Base-by-base conservation (phyloP, 176 grass and related monocot species). In the Hordeum marinum region DNA sequence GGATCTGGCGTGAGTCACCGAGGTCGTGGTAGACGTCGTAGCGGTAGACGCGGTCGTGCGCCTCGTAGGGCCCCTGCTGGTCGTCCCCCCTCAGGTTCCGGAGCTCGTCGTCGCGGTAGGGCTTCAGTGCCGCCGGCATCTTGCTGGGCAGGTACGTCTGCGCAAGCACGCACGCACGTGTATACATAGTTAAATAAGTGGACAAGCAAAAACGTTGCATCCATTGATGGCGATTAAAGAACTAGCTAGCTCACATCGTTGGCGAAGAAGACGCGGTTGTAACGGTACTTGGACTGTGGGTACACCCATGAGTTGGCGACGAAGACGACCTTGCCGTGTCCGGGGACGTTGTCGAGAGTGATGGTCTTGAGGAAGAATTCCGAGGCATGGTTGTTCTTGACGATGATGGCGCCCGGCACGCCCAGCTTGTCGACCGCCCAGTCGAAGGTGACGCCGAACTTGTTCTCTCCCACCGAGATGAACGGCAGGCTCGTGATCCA, bases 291-390 rank as follows among this genome's bases (percentile, higher is more conserved):
- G 45, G 17, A 15, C 7, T 45, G 40, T 0, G 34, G 86, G 62
- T 88, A 88, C 4, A 88, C 72, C 86, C 79, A 88, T 0, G 86
- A 88, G 70, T 82, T 76, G 72, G 78, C 80, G 45, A 42, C 59
- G 71, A 88, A 88, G 63, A 68, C 37, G 39, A 88, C 36, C 5
- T 60, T 20, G 48, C 86, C 72, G n/a, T 46, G 37, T 17, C 86
- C 80, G 8, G 36, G 79, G 23, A 82, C 73, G 13, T 60, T 10
- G 24, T 82, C 72, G 15, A 88, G 48, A 15, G 79, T 82, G n/a
- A 88, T 25, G 45, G 70, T 77, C 58, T 82, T 88, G 62, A 88
- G 72, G 72, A 75, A 88, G 79, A 88, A 88, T 72, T 88, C 46
- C 0, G 45, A 12, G 23, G 21, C 3, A 63, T 68, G 71, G 11